Percentiles rank a stretch among this genome's conserved stretches.
phyloP scores from a whole-genome alignment of 768 basidiomycete species.

The Suillus lakei region DNA sequence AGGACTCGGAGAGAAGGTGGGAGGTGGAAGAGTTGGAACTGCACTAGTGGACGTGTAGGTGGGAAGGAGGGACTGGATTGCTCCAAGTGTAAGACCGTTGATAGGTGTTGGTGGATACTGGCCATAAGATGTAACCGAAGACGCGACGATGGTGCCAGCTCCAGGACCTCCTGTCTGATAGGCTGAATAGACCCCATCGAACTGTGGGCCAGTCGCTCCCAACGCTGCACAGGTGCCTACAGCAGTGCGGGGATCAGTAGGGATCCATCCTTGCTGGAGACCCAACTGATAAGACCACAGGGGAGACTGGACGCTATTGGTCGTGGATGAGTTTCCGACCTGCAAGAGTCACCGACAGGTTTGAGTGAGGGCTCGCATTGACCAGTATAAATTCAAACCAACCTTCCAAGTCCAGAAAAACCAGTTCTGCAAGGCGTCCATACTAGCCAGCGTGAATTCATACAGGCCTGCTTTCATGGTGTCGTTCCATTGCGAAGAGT shows the following conservation, averaged over 20 bases:
- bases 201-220: slow-evolving; percentile 47
- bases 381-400: slow-evolving; percentile 11
- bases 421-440: slow-evolving; percentile 71
- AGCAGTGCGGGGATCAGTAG: slow-evolving; percentile 68
- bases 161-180: slow-evolving; percentile 74
- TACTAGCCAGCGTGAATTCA: slow-evolving; percentile 56
- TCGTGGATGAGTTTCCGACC: slow-evolving; percentile 60
- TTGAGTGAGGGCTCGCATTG: neutral
- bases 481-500: slow-evolving; percentile 57
- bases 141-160: slow-evolving; percentile 51
- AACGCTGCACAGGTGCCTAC: slow-evolving; percentile 68
- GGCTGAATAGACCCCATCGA: slow-evolving; percentile 57
- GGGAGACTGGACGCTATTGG: slow-evolving; percentile 54
- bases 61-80: slow-evolving; percentile 47
- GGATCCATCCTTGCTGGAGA: slow-evolving; percentile 79
- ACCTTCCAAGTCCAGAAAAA: slow-evolving; percentile 87
- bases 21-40: slow-evolving; percentile 58
- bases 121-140: slow-evolving; percentile 44
- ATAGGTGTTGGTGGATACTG: slow-evolving; percentile 62
- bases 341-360: slow-evolving; percentile 19
- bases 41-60: slow-evolving; percentile 69
- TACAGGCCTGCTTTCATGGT: slow-evolving; percentile 55
- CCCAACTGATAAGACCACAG: slow-evolving; percentile 76
- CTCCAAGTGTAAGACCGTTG: slow-evolving; percentile 44
- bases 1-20: slow-evolving; percentile 51